phyloP scores from a whole-genome alignment of 345 rosid genomes.

The Leavenworthia alabamica region DNA sequence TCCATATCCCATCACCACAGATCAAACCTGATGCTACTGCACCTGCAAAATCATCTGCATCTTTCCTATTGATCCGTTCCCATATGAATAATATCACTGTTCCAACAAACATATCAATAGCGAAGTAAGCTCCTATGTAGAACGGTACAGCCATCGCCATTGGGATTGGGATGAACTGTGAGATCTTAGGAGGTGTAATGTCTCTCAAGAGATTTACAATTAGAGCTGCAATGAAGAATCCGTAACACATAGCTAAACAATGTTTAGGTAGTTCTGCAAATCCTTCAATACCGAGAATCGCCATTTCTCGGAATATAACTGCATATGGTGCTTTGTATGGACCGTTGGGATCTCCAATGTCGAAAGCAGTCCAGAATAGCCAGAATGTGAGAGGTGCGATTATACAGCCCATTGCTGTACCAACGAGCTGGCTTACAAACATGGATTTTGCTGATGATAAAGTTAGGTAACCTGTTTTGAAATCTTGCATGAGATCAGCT shows the following conservation, averaged over 20 bases:
- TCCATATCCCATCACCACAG: slow-evolving; percentile 93
- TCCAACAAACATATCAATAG: slow-evolving; percentile 81
- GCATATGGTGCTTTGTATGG: slow-evolving; percentile 87
- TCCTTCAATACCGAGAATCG: slow-evolving; percentile 72
- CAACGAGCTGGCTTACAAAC: slow-evolving; percentile 79
- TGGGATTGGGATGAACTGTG: slow-evolving; percentile 79
- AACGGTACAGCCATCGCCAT: slow-evolving; percentile 94
- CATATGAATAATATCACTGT: slow-evolving; percentile 64
- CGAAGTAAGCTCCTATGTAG: slow-evolving; percentile 89
- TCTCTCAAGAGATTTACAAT: slow-evolving; percentile 62
- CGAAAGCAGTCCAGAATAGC: slow-evolving; percentile 83
- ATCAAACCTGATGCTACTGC: slow-evolving; percentile 90
- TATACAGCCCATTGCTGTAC: slow-evolving; percentile 91
- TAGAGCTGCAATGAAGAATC: slow-evolving; percentile 61
- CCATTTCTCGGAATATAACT: slow-evolving; percentile 83
- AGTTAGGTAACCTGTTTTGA: slow-evolving; percentile 85
- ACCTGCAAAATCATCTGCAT: slow-evolving; percentile 65
- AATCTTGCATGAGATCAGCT: slow-evolving; percentile 96
- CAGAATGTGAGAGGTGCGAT: slow-evolving; percentile 87
- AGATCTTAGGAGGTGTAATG: slow-evolving; percentile 52
- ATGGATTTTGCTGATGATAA: slow-evolving; percentile 83
- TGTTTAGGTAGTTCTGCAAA: slow-evolving; percentile 76
- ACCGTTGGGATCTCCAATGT: slow-evolving; percentile 76
- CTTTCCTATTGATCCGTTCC: slow-evolving; percentile 62
- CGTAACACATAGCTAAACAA: slow-evolving; percentile 66